Evolutionary conservation across 2,329 filamentous ascomycete genomes (phyloP).

Genomic region (Mycocentrospora acerina): DNA sequence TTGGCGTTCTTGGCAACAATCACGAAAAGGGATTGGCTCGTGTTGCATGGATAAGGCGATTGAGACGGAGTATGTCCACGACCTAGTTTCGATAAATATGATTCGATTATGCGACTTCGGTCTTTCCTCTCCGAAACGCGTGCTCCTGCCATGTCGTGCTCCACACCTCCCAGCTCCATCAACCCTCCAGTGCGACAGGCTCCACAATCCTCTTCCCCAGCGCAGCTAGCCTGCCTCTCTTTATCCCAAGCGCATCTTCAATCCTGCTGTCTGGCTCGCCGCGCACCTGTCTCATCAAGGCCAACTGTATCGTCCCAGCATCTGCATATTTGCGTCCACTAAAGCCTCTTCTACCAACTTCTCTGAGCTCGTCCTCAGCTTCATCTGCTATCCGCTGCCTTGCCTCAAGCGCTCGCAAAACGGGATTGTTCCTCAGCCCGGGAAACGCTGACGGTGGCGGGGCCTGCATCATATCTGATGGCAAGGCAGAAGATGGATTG

Average conservation of each 20-base stretch:
- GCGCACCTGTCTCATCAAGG: slow-evolving; percentile 32
- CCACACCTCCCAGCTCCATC: slow-evolving; percentile 5
- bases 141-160: too few species aligned
- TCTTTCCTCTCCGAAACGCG: not conserved
- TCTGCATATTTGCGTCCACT: slow-evolving; percentile 49
- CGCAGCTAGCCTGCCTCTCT: slow-evolving; percentile 34
- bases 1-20: slow-evolving; percentile 22
- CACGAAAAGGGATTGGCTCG: slow-evolving; percentile 8
- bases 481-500: slow-evolving; percentile 25
- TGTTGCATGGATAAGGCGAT: slow-evolving; percentile 19
- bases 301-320: slow-evolving; percentile 43
- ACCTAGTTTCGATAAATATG: not conserved
- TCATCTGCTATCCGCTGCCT: slow-evolving; percentile 53
- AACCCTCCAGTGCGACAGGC: slow-evolving; percentile 19
- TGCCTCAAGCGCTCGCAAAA: slow-evolving; percentile 55
- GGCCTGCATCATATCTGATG: slow-evolving; percentile 35
- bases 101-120: not conserved
- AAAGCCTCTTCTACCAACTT: slow-evolving; percentile 45
- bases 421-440: slow-evolving; percentile 52
- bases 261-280: slow-evolving; percentile 35
- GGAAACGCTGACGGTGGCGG: slow-evolving; percentile 34
- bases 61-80: slow-evolving; percentile 6
- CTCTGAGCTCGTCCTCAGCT: slow-evolving; percentile 57
- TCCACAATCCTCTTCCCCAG: slow-evolving; percentile 27
- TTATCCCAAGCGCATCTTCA: slow-evolving; percentile 34